phyloP scores from a whole-genome alignment of 2,329 filamentous ascomycete genomes.

The Aspergillus sp. region DNA sequence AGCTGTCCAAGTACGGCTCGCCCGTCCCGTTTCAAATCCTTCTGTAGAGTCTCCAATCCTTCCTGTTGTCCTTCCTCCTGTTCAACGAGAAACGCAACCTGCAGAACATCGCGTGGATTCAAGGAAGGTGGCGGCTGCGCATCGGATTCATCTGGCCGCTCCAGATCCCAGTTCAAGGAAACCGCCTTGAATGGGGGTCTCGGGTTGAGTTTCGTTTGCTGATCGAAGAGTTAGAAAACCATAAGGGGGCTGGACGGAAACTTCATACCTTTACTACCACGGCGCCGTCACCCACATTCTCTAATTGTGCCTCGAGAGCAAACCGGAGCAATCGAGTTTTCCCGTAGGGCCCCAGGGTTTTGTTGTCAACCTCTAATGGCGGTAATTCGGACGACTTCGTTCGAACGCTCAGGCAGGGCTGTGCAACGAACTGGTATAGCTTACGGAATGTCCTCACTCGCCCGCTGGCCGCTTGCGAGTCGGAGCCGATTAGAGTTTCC shows the following conservation, averaged over 20 bases:
- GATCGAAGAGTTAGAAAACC: constrained; percentile 7
- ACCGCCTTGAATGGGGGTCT: constrained; percentile 54
- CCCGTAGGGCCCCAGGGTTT: constrained; percentile 45
- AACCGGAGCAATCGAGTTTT: constrained; percentile 53
- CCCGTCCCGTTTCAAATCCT: constrained; percentile 50
- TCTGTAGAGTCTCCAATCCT: constrained; percentile 51
- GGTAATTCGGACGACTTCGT: constrained; percentile 76
- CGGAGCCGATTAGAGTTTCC: constrained; percentile 63
- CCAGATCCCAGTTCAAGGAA: constrained; percentile 57
- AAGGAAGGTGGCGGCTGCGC: constrained; percentile 46
- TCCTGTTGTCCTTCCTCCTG: constrained; percentile 50
- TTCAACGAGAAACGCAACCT: constrained; percentile 64
- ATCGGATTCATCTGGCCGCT: constrained; percentile 29
- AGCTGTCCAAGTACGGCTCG: constrained; percentile 73
- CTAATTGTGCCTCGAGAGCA: constrained; percentile 88
- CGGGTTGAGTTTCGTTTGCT: constrained; percentile 50
- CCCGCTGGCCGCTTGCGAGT: constrained; percentile 50
- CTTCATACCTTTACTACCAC: constrained; percentile 69
- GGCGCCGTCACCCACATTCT: constrained; percentile 84
- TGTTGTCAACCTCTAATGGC: constrained; percentile 46
- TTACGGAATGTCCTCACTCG: constrained; percentile 86
- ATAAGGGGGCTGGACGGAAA: background rate
- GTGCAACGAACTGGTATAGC: constrained; percentile 94
- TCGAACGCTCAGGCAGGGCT: constrained; percentile 82
- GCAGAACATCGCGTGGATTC: constrained; percentile 62